A percentile compares a stretch with the other conserved stretches of the same genome.
These are phyloP conservation scores for Podosphaera xanthii DNA, from an alignment of 2,329 filamentous ascomycete species.

Conservation along the genomic window DNA sequence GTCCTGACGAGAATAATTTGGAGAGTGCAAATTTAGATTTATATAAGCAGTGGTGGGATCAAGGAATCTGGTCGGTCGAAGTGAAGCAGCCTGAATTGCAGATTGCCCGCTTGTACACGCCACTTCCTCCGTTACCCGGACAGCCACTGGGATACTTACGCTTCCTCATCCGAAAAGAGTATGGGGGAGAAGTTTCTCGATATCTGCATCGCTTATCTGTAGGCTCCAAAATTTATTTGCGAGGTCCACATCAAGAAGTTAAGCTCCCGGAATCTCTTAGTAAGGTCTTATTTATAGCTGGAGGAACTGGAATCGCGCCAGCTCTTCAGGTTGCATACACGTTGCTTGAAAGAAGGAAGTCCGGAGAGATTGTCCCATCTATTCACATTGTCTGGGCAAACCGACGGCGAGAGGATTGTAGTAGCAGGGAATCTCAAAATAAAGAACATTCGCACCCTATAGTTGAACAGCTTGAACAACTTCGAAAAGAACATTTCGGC, in stretches of 20 bases:
- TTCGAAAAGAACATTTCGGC: conserved; percentile 34
- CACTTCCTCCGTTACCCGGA: conserved; percentile 35
- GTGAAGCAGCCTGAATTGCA: conserved; percentile 88
- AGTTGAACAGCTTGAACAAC: conserved; percentile 34
- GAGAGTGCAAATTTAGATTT: conserved; percentile 5
- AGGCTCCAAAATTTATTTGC: conserved; percentile 45
- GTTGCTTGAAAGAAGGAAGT: conserved; percentile 23
- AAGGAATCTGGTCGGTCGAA: conserved; percentile 69
- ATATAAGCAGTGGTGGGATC: conserved; percentile 27
- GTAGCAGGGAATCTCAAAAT: conserved; percentile 20
- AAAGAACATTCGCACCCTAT: conserved; percentile 17
- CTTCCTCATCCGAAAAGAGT: conserved; percentile 58
- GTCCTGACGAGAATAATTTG: conserved; percentile 16
- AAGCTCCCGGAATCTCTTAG: conserved; percentile 29
- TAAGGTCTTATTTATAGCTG: conserved; percentile 59
- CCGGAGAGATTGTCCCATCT: conserved; percentile 16
- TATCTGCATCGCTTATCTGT: conserved; percentile 47
- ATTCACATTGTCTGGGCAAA: conserved; percentile 73
- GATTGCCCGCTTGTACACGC: conserved; percentile 80
- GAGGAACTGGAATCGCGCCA: conserved; percentile 79
- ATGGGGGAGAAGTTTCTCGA: conserved; percentile 62
- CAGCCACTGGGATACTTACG: conserved; percentile 27
- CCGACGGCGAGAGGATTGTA: conserved; percentile 39
- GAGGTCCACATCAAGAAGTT: conserved; percentile 39
- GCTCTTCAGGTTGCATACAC: conserved; percentile 59